phyloP scores from a whole-genome alignment of 441 rosid genomes.

The Populus trichocarpa region DNA sequence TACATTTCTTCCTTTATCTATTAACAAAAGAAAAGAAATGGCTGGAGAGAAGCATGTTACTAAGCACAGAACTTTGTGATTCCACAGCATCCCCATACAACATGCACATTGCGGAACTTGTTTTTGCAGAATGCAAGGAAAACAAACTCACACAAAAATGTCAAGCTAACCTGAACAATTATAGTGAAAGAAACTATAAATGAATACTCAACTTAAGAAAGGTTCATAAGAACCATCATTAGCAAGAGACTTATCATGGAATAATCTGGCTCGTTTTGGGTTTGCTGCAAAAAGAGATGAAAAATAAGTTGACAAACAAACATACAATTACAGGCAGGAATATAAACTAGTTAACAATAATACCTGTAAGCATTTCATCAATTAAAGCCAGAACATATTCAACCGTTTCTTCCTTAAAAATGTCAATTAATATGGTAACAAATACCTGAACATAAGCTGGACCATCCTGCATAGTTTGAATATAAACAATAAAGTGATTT shows the following conservation, averaged over 20 bases:
- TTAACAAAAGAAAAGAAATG: too few relatives aligned
- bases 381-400: constrained; percentile 93
- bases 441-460: constrained; percentile 83
- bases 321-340: neutral
- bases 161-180: neutral
- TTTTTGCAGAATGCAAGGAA: too few relatives aligned
- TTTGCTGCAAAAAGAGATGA: constrained; percentile 57
- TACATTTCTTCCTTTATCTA: too few relatives aligned
- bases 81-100: too few relatives aligned
- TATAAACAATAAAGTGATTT: neutral
- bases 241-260: constrained; percentile 79
- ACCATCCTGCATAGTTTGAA: constrained; percentile 65
- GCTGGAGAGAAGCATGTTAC: too few relatives aligned
- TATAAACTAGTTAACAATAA: constrained; percentile 3
- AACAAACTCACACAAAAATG: too few relatives aligned
- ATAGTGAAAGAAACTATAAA: neutral
- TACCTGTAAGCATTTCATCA: constrained; percentile 94
- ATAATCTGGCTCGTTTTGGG: constrained; percentile 82
- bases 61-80: too few relatives aligned
- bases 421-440: constrained; percentile 79
- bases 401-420: constrained; percentile 92
- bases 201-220: constrained; percentile 78
- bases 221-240: constrained; percentile 89
- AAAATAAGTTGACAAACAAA: constrained; percentile 9
- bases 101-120: too few relatives aligned